phyloP scores from a whole-genome alignment of 2,329 filamentous ascomycete genomes.

The Periconia digitata region DNA sequence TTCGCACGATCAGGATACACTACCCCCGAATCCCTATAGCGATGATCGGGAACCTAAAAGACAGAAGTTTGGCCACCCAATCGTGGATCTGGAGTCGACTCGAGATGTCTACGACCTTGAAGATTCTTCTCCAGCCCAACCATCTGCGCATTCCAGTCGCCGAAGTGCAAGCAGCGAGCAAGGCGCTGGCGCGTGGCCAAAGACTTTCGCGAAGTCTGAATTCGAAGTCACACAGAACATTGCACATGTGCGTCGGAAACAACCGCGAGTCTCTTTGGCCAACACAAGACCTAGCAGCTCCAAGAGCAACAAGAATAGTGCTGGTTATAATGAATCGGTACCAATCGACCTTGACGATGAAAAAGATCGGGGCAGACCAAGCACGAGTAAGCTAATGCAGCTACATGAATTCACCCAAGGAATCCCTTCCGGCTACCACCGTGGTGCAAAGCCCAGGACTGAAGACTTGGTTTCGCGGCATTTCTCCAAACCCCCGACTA shows the following conservation, averaged over 20 bases:
- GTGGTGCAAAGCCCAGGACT: not conserved
- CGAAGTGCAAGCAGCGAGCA: slow-evolving; percentile 16
- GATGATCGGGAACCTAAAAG: slow-evolving; percentile 15
- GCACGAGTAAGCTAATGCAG: slow-evolving; percentile 6
- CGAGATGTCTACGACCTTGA: slow-evolving; percentile 16
- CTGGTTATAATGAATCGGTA: slow-evolving; percentile 1
- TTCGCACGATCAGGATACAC: not conserved
- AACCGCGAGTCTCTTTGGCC: slow-evolving; percentile 5
- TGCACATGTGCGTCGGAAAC: slow-evolving; percentile 14
- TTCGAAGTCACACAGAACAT: slow-evolving; percentile 16
- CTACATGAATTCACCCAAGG: slow-evolving; percentile 19
- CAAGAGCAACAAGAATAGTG: not conserved
- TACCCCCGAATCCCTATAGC: not conserved
- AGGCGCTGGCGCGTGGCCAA: not conserved
- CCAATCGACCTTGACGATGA: slow-evolving; percentile 10
- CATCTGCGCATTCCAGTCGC: slow-evolving; percentile 11
- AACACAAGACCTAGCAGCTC: not conserved
- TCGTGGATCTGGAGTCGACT: slow-evolving; percentile 15
- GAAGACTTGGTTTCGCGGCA: not conserved
- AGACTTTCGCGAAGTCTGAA: no score
- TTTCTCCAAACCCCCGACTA: not conserved
- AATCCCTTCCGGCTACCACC: not conserved
- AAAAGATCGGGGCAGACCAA: not conserved
- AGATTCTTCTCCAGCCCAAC: not conserved
- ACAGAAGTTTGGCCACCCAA: slow-evolving; percentile 17